Conservation (phyloP, 768 basidiomycete genomes). For the Trametes gibbosa region DNA sequence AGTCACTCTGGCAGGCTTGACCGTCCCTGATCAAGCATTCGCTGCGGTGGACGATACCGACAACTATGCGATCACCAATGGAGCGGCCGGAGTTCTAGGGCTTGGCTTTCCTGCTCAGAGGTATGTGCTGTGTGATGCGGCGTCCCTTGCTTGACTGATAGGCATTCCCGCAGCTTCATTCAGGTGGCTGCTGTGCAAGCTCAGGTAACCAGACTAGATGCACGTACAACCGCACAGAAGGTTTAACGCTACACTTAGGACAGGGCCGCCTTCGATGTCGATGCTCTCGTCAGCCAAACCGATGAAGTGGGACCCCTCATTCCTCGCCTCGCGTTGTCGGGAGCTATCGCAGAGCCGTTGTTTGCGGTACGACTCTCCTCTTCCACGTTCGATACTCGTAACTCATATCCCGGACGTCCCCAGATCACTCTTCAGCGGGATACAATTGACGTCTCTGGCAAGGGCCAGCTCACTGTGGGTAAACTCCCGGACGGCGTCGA, state of each 20-base stretch:
- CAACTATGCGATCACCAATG: conserved; percentile 53
- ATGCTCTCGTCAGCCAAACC: conserved; percentile 25
- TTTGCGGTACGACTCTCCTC: conserved; percentile 26
- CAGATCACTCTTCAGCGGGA: conserved; percentile 66
- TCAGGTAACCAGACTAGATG: conserved; percentile 9
- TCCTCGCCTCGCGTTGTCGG: conserved; percentile 32
- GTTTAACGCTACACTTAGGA: too few species aligned
- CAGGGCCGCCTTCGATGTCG: conserved; percentile 15
- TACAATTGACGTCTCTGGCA: conserved; percentile 62
- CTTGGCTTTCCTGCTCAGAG: conserved; percentile 74
- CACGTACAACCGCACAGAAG: neutral
- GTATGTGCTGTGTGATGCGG: conserved; percentile 30
- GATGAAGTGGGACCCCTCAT: conserved; percentile 32
- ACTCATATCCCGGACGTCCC: neutral
- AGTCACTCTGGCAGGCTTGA: conserved; percentile 53
- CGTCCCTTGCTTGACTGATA: neutral
- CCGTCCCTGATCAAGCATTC: conserved; percentile 52
- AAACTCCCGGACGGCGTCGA: conserved; percentile 53
- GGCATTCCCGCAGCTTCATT: conserved; percentile 19
- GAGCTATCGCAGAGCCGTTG: conserved; percentile 44
- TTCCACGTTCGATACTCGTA: neutral
- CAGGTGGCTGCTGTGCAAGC: conserved; percentile 23
- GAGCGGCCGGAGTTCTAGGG: conserved; percentile 71
- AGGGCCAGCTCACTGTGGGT: conserved; percentile 67
- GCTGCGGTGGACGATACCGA: conserved; percentile 70